Evolutionary conservation across 2,329 filamentous ascomycete species (phyloP).

Genomic region (Neonectria sp.): DNA sequence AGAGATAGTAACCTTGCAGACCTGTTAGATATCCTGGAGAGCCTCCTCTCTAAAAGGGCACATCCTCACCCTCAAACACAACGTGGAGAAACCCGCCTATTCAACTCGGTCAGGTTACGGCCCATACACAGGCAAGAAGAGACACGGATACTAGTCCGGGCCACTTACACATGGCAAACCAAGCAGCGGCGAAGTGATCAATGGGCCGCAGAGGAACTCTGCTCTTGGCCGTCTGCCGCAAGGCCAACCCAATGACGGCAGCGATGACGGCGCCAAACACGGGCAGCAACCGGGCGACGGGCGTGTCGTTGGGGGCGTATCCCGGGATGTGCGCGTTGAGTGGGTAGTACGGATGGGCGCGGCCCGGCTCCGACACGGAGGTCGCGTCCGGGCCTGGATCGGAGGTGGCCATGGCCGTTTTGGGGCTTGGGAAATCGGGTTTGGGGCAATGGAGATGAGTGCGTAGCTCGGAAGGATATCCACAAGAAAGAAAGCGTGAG

Average conservation of each 20-base stretch:
- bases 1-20: conserved; percentile 79
- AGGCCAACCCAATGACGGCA: conserved; percentile 53
- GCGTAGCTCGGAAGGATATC: neutral
- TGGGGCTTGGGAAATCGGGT: conserved; percentile 12
- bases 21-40: conserved; percentile 2
- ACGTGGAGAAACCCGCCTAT: conserved; percentile 79
- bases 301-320: conserved; percentile 62
- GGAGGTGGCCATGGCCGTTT: conserved; percentile 16
- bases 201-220: conserved; percentile 40
- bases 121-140: neutral
- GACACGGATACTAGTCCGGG: neutral
- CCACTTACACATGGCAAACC: conserved; percentile 70
- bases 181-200: conserved; percentile 63
- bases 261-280: conserved; percentile 54
- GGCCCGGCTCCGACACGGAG: conserved; percentile 10
- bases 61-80: conserved; percentile 79
- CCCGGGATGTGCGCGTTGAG: conserved; percentile 57
- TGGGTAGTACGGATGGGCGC: conserved; percentile 67
- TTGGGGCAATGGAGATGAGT: neutral
- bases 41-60: neutral
- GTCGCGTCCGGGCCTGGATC: neutral
- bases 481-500: neutral
- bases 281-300: conserved; percentile 56
- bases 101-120: neutral
- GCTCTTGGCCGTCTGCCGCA: conserved; percentile 43